Percentiles rank a stretch among this genome's conserved stretches.
Evolutionary conservation across 306 rosid genomes (phyloP).

Genomic region (Hippophae tibetana): DNA sequence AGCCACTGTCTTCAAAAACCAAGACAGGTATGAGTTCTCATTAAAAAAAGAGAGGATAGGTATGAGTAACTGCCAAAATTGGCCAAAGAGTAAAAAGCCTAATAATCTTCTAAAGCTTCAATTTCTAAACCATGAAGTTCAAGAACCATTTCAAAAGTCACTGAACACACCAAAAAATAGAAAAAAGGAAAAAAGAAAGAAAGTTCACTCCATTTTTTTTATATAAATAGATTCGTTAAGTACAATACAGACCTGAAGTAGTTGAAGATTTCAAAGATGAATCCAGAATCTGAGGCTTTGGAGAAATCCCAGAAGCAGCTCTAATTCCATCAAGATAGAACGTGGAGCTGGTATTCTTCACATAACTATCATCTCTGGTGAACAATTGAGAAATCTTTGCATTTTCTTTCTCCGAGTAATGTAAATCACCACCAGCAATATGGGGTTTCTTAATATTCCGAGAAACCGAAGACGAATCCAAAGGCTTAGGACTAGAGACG

Average conservation of each 20-base stretch:
- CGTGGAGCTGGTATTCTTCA: constrained; percentile 39
- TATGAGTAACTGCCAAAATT: too few relatives aligned
- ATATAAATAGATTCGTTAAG: too few relatives aligned
- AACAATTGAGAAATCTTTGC: constrained; percentile 27
- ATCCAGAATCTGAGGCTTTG: constrained; percentile 46
- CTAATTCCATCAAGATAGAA: constrained; percentile 42
- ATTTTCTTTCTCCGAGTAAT: constrained; percentile 26
- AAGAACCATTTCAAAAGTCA: too few relatives aligned
- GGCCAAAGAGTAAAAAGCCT: too few relatives aligned
- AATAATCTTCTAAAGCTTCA: too few relatives aligned
- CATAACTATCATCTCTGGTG: constrained; percentile 64
- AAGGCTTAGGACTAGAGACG: constrained; percentile 16
- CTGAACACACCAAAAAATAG: too few relatives aligned
- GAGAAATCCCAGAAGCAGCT: constrained; percentile 32
- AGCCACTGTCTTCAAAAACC: too few relatives aligned
- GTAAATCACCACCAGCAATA: constrained; percentile 24
- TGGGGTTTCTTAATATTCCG: neutral
- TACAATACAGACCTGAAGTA: constrained; percentile 28
- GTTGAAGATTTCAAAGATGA: constrained; percentile 42
- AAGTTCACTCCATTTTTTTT: too few relatives aligned
- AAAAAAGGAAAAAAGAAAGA: too few relatives aligned
- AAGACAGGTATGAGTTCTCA: too few relatives aligned
- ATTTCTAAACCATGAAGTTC: too few relatives aligned
- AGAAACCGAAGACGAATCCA: constrained; percentile 26
- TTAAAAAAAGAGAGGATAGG: too few relatives aligned